Evolutionary conservation across 306 rosid species (phyloP).

Genomic region (Fragaria nilgerrensis): DNA sequence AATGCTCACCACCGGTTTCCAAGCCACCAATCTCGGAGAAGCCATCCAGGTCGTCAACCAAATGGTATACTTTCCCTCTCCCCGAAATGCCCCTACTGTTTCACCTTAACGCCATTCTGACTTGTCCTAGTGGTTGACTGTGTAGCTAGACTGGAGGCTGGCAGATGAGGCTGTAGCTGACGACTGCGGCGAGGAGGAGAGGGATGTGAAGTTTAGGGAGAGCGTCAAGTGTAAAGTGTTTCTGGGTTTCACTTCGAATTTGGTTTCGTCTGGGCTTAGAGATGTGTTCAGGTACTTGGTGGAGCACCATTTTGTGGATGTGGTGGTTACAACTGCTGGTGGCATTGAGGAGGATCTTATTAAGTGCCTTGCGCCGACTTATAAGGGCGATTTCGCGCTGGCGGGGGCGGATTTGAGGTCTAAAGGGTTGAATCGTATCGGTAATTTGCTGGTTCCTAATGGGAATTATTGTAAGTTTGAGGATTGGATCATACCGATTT

Average conservation of each 20-base stretch:
- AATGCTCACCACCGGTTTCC: slow-evolving; percentile 72
- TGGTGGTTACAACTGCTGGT: slow-evolving; percentile 85
- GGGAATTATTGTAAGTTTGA: slow-evolving; percentile 88
- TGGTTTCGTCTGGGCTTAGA: slow-evolving; percentile 89
- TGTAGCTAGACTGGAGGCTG: slow-evolving; percentile 88
- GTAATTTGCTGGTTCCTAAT: slow-evolving; percentile 91
- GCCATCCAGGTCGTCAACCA: slow-evolving; percentile 70
- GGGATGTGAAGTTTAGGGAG: slow-evolving; percentile 45
- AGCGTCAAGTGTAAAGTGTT: slow-evolving; percentile 71
- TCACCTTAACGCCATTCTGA: not conserved
- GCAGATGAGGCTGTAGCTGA: slow-evolving; percentile 55
- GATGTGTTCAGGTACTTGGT: slow-evolving; percentile 74
- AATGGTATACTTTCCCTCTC: slow-evolving; percentile 51
- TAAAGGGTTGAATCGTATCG: slow-evolving; percentile 88
- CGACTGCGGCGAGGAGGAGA: slow-evolving; percentile 59
- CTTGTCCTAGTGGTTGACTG: slow-evolving; percentile 27
- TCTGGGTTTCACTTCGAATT: slow-evolving; percentile 92
- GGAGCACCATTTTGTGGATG: slow-evolving; percentile 91
- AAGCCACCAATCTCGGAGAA: slow-evolving; percentile 84
- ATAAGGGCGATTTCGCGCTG: slow-evolving; percentile 70
- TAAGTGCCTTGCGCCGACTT: slow-evolving; percentile 93
- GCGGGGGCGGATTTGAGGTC: slow-evolving; percentile 75
- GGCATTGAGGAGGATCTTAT: slow-evolving; percentile 94
- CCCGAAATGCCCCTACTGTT: not conserved
- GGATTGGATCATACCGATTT: slow-evolving; percentile 94